Evolutionary conservation across 2,329 filamentous ascomycete species (phyloP).

Genomic region (Fusarium siculi): DNA sequence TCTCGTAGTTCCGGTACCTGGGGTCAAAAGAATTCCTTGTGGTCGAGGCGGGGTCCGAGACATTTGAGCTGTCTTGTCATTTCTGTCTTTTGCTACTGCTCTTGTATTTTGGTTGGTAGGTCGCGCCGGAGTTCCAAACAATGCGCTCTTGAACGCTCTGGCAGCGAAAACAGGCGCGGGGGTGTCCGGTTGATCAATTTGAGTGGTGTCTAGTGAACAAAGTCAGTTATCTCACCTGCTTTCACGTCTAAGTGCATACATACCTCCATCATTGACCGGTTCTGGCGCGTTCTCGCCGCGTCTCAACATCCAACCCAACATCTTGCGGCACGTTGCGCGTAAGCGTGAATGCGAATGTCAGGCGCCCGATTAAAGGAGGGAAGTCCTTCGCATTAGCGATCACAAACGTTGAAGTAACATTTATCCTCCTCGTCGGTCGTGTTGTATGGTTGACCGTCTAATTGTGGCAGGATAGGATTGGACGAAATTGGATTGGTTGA

Average conservation of each 20-base stretch:
- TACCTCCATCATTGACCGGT: conserved; percentile 46
- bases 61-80: conserved; percentile 40
- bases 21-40: conserved; percentile 71
- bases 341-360: not conserved
- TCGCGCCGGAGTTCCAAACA: conserved; percentile 69
- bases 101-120: conserved; percentile 47
- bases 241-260: conserved; percentile 6
- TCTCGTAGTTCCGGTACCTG: conserved; percentile 68
- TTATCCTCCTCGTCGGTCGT: conserved; percentile 1
- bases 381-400: conserved; percentile 25
- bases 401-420: conserved; percentile 26
- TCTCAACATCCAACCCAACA: conserved; percentile 71
- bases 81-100: conserved; percentile 38
- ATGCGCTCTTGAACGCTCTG: conserved; percentile 70
- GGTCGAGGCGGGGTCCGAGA: conserved; percentile 61
- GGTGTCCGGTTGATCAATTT: conserved; percentile 70
- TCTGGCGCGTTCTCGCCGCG: conserved; percentile 54
- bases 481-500: conserved; percentile 15
- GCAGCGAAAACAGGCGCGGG: conserved; percentile 75
- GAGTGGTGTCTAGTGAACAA: conserved; percentile 52
- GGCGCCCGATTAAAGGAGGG: not conserved
- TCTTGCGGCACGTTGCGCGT: conserved; percentile 43
- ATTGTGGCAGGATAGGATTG: conserved; percentile 27
- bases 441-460: conserved; percentile 8
- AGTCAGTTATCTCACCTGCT: not conserved